phyloP scores from a whole-genome alignment of 805 yeast species.

The Pichia ethanolica region DNA sequence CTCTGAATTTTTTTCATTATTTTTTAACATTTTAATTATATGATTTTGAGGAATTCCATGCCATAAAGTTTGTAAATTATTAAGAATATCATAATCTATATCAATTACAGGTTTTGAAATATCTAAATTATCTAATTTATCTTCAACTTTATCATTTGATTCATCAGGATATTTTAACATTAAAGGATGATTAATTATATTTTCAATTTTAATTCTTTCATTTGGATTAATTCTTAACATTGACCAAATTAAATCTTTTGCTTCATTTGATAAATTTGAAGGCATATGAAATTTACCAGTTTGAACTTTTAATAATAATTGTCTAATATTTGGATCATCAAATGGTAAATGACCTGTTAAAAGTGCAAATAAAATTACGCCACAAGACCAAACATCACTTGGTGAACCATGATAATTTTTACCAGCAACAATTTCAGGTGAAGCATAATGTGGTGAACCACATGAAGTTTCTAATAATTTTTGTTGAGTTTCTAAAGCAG shows the following conservation, averaged over 20 bases:
- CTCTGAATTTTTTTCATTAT: constrained; percentile 24
- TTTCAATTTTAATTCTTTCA: constrained; percentile 60
- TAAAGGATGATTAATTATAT: constrained; percentile 54
- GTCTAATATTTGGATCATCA: constrained; percentile 74
- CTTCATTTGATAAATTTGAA: constrained; percentile 50
- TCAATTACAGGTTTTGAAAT: constrained; percentile 20
- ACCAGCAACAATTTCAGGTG: constrained; percentile 80
- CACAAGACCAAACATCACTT: constrained; percentile 86
- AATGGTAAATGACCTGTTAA: constrained; percentile 78
- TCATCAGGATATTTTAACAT: constrained; percentile 44
- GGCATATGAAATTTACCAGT: constrained; percentile 74
- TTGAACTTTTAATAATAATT: constrained; percentile 65
- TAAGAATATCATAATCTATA: constrained; percentile 44
- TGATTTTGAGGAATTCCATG: constrained; percentile 38
- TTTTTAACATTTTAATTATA: constrained; percentile 23
- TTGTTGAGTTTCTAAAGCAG: constrained; percentile 69
- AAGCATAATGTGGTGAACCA: constrained; percentile 86
- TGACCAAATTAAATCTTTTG: constrained; percentile 54
- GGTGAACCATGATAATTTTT: constrained; percentile 76
- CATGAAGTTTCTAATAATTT: constrained; percentile 71
- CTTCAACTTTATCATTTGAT: constrained; percentile 18
- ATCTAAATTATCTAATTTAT: constrained; percentile 20
- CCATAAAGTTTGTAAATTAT: constrained; percentile 51
- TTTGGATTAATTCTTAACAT: constrained; percentile 68
- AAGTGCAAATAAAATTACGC: constrained; percentile 71